Evolutionary conservation across 345 rosid genomes (phyloP).

Genomic region (Sapria himalayana): DNA sequence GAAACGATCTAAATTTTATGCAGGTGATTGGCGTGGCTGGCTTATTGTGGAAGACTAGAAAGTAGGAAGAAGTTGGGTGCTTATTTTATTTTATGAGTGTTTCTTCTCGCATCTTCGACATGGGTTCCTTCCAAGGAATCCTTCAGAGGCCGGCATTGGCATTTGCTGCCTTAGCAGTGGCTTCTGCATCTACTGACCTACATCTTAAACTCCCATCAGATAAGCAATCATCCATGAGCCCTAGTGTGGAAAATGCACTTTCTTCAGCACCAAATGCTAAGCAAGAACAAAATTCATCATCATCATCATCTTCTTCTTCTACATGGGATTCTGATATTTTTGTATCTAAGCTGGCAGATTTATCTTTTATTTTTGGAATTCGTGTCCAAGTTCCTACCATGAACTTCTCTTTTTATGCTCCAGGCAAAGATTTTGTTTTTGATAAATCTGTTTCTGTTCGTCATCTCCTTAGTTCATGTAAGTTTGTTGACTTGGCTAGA

Average conservation of each 20-base stretch:
- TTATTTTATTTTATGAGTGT: slow-evolving; percentile 10
- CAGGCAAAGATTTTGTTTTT: slow-evolving; percentile 12
- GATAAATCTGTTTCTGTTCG: slow-evolving; percentile 18
- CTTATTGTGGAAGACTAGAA: no score
- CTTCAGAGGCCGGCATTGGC: slow-evolving; percentile 79
- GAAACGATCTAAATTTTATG: no score
- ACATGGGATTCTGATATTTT: slow-evolving; percentile 44
- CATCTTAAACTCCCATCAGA: slow-evolving; percentile 33
- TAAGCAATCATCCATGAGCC: slow-evolving; percentile 14
- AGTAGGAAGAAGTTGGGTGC: no score
- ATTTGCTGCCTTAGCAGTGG: slow-evolving; percentile 56
- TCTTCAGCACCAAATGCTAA: slow-evolving; percentile 17
- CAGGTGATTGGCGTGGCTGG: no score
- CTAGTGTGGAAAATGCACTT: slow-evolving; percentile 15
- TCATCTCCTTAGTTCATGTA: slow-evolving; percentile 32
- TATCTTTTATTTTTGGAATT: slow-evolving; percentile 33
- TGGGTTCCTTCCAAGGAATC: slow-evolving; percentile 63
- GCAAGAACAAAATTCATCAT: slow-evolving; percentile 17
- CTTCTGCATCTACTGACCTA: slow-evolving; percentile 52
- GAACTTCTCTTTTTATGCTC: slow-evolving; percentile 15
- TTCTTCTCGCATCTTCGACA: slow-evolving; percentile 14
- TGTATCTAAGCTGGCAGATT: slow-evolving; percentile 37
- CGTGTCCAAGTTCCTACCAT: slow-evolving; percentile 42
- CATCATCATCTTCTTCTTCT: no score
- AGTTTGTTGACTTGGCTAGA: slow-evolving; percentile 49